Conservation (phyloP, 108 stramenopile species). For the Schizochytrium sp. region DNA sequence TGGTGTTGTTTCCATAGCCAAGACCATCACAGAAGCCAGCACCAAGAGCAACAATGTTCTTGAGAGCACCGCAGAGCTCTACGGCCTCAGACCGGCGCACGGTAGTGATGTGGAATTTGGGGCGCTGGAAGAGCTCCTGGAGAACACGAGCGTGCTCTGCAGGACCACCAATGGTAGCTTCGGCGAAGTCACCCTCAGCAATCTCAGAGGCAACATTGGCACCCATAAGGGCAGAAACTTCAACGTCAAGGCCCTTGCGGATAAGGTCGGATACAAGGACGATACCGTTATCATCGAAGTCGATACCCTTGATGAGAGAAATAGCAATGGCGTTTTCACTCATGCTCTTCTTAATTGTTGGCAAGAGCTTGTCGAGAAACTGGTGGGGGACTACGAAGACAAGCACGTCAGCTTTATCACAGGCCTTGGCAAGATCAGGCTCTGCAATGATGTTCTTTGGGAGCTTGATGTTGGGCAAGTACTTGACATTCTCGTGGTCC, state of each 20-base stretch:
- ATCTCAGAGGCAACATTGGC: constrained; percentile 96
- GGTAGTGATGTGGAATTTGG: constrained; percentile 86
- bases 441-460: constrained; percentile 88
- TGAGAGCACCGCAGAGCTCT: constrained; percentile 94
- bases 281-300: constrained; percentile 69
- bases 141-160: constrained; percentile 81
- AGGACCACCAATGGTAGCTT: constrained; percentile 88
- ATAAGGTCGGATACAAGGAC: constrained; percentile 71
- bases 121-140: constrained; percentile 83
- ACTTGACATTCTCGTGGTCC: constrained; percentile 95
- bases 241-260: constrained; percentile 68
- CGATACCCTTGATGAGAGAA: constrained; percentile 75
- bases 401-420: constrained; percentile 85
- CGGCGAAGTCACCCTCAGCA: constrained; percentile 90
- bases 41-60: constrained; percentile 95
- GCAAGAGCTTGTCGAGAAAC: constrained; percentile 83
- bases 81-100: constrained; percentile 89
- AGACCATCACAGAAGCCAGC: constrained; percentile 96
- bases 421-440: constrained; percentile 85
- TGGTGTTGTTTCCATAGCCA: constrained; percentile 89
- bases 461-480: constrained; percentile 88
- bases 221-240: constrained; percentile 95
- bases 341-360: constrained; percentile 77
- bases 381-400: constrained; percentile 97
- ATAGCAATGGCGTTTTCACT: constrained; percentile 62